phyloP scores from a whole-genome alignment of 1,284 basidiomycete species.

The Takashimella koratensis region DNA sequence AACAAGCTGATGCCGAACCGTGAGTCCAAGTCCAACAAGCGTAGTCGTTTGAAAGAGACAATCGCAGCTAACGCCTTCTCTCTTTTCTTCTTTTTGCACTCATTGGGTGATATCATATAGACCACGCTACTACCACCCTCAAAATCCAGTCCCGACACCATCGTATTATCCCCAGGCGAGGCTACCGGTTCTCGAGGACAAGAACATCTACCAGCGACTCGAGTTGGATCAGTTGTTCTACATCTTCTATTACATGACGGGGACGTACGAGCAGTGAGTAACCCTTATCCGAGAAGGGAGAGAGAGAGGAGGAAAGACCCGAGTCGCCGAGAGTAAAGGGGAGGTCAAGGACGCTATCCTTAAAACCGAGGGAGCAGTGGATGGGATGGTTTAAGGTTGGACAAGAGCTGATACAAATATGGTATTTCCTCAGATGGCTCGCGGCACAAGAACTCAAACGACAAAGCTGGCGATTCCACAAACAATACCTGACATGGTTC shows the following conservation, averaged over 20 bases:
- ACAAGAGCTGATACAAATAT: too few relatives aligned
- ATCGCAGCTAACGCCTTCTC: not conserved
- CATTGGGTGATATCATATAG: conserved; percentile 48
- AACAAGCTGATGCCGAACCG: conserved; percentile 93
- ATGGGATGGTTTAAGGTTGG: too few relatives aligned
- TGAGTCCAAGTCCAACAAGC: conserved; percentile 48
- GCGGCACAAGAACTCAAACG: conserved; percentile 96
- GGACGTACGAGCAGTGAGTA: conserved; percentile 90
- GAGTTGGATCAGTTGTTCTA: conserved; percentile 98
- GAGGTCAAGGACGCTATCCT: too few relatives aligned
- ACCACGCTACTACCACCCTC: conserved; percentile 93
- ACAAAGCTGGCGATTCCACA: conserved; percentile 99
- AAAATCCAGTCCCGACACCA: conserved; percentile 89
- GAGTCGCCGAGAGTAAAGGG: too few relatives aligned
- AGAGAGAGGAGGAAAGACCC: too few relatives aligned
- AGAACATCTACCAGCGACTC: conserved; percentile 83
- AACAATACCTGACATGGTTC: conserved; percentile 99
- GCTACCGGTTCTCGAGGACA: conserved; percentile 74
- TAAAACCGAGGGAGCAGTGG: too few relatives aligned
- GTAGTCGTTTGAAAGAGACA: not conserved
- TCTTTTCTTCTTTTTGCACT: not conserved
- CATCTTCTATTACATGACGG: conserved; percentile 97
- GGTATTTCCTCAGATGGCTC: conserved; percentile 62
- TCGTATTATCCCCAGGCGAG: conserved; percentile 92
- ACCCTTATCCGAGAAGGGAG: not conserved